Base-by-base conservation (phyloP, 148 eudicot genomes). In the Diospyros lotus region DNA sequence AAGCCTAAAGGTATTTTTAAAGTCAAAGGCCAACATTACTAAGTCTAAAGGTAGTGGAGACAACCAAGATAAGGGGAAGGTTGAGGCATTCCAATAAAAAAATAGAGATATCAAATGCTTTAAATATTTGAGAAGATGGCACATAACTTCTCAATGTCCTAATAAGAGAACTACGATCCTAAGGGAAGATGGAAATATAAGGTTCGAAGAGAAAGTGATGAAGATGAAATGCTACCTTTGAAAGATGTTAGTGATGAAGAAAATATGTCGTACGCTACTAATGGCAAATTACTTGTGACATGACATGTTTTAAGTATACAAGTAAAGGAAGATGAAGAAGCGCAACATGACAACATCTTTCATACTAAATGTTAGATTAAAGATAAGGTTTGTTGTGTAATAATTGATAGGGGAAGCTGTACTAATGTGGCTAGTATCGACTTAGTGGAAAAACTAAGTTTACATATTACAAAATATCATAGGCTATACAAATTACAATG, bases 351-450 rank as follows among this genome's bases (percentile, higher is more conserved):
- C 7, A 70, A 70, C 17, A 52, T 70, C 14, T 70, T 70, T 54
- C 73, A 53, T 39, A 4, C 73, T 52, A 17, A 45, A 51, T 70
- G 73, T 28, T 17, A 18, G 0, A 53, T 48, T 17, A 28, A 53
- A 4, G 52, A 4, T 4, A 70, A 54, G 17, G 45, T 53, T 3
- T 70, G 73, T 55, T 17, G 73, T 28, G 3, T 54, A 28, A 70
- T 70, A 4, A 41, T 70, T 1, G 73, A 70, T 70, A 45, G 44
- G n/a, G 73, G 61, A 4, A 70, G 73, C 28, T 70, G 73, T 13
- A 44, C 62, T 9, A 70, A 70, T 12, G 17, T 70, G 15, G 60
- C 73, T 38, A 70, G 45, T 28, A 70, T 62, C 2, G 8, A 4
- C 9, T n/a, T 70, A 7, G 73, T 54, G 2, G 61, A 53, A 18